A percentile compares a stretch with the other conserved stretches of the same genome.
phyloP scores from a whole-genome alignment of 495 filamentous ascomycete genomes.

The Chaetomium tenue region DNA sequence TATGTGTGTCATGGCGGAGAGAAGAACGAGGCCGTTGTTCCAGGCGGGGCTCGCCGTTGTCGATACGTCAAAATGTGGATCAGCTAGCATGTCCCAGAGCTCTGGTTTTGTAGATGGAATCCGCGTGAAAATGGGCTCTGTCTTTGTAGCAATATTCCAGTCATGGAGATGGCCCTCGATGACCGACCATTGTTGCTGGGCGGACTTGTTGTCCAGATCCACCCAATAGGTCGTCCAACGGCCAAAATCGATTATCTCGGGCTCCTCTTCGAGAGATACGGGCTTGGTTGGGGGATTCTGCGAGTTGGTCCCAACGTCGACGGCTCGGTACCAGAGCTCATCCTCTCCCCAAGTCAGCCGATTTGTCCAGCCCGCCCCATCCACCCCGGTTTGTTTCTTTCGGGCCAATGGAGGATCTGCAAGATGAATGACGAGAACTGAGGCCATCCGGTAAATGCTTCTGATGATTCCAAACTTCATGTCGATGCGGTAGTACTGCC shows the following conservation, averaged over 20 bases:
- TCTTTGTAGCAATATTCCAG: slow-evolving; percentile 63
- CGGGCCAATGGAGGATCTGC: slow-evolving; percentile 65
- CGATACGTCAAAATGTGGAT: slow-evolving; percentile 6
- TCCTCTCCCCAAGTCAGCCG: slow-evolving; percentile 59
- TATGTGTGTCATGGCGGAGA: slow-evolving; percentile 35
- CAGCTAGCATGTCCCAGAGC: slow-evolving; percentile 61
- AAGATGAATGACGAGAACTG: slow-evolving; percentile 58
- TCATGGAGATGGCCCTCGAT: slow-evolving; percentile 62
- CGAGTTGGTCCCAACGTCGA: slow-evolving; percentile 59
- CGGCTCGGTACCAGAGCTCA: slow-evolving; percentile 74
- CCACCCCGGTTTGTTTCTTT: slow-evolving; percentile 48
- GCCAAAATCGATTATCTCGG: slow-evolving; percentile 72
- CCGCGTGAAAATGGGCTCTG: slow-evolving; percentile 33
- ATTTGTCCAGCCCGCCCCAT: slow-evolving; percentile 44
- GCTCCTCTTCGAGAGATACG: slow-evolving; percentile 56
- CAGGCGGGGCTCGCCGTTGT: slow-evolving; percentile 15
- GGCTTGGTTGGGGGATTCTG: slow-evolving; percentile 34
- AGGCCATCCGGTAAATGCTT: slow-evolving; percentile 51
- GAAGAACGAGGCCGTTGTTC: slow-evolving; percentile 38
- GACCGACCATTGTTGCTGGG: slow-evolving; percentile 35
- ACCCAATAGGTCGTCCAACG: slow-evolving; percentile 70
- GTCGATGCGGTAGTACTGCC: slow-evolving; percentile 46
- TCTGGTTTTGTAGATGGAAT: slow-evolving; percentile 24
- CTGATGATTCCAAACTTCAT: slow-evolving; percentile 65
- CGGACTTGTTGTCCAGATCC: slow-evolving; percentile 41